Conservation (phyloP, 202 grass and related monocot species). For the Carex arenaria region DNA sequence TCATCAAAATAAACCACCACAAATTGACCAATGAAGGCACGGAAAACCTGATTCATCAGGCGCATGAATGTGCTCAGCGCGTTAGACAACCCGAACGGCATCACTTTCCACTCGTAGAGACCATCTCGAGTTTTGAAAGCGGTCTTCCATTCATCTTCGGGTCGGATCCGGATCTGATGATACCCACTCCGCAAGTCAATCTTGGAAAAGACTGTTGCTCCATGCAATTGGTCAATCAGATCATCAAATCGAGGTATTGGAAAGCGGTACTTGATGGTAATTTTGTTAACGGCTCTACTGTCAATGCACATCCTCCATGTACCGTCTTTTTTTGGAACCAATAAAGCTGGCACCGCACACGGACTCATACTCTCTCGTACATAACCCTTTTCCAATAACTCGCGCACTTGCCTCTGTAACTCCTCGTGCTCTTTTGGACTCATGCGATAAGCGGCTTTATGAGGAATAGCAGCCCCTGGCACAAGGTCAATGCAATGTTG, state of each 20-base stretch:
- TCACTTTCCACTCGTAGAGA: constrained; percentile 20
- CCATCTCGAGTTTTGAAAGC: constrained; percentile 28
- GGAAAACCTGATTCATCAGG: background rate
- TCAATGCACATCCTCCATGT: constrained; percentile 19
- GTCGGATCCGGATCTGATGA: constrained; percentile 5
- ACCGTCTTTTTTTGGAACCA: constrained; percentile 12
- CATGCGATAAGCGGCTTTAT: constrained; percentile 11
- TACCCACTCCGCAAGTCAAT: constrained; percentile 10
- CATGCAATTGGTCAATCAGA: background rate
- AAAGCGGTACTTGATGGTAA: constrained; percentile 20
- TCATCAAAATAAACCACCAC: background rate
- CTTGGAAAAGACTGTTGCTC: constrained; percentile 4
- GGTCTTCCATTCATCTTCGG: constrained; percentile 30
- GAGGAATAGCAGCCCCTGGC: too few species aligned
- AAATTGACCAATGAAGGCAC: background rate
- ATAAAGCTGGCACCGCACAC: background rate
- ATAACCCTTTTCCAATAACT: background rate
- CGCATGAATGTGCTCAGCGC: constrained; percentile 2
- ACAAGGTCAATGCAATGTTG: background rate
- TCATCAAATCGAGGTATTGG: constrained; percentile 16
- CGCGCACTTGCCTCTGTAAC: background rate
- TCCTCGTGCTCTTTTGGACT: background rate
- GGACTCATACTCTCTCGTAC: constrained; percentile 11
- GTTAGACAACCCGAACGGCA: background rate
- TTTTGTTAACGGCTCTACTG: constrained; percentile 17